Conservation (phyloP, 2,329 filamentous ascomycete species). For the Paecilomyces dactylethromorphus region DNA sequence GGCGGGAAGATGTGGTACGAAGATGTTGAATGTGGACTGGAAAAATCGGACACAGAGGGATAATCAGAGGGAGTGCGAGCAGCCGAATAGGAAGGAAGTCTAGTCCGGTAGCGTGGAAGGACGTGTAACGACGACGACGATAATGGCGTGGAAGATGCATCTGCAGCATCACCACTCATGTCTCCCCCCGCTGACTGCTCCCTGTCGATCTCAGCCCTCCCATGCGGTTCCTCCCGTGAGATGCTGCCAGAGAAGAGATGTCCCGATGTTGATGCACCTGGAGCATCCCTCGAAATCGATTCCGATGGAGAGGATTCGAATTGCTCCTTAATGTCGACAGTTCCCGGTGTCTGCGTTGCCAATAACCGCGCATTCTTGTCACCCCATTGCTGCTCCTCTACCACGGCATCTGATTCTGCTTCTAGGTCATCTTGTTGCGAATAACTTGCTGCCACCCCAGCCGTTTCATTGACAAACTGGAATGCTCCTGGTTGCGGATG, state of each 20-base stretch:
- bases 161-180: slow-evolving; percentile 9
- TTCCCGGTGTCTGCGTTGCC: background rate
- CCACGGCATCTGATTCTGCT: background rate
- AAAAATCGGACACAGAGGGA: background rate
- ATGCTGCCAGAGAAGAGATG: background rate
- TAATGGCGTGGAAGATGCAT: background rate
- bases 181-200: slow-evolving; percentile 4
- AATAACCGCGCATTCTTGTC: background rate
- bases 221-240: background rate
- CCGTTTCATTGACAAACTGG: slow-evolving; percentile 18
- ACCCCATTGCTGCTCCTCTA: background rate
- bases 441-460: slow-evolving; percentile 14
- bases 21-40: background rate
- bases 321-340: background rate
- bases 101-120: background rate
- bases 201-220: slow-evolving; percentile 1
- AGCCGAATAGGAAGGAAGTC: background rate
- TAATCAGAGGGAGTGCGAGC: background rate
- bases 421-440: slow-evolving; percentile 1
- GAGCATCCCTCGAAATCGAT: background rate
- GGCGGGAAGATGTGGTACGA: background rate
- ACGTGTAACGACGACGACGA: slow-evolving; percentile 2
- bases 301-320: background rate
- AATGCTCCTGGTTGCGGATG: slow-evolving; percentile 5
- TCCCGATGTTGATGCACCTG: background rate